Base-by-base conservation (phyloP, 2,329 filamentous ascomycete genomes). In the Alternaria tenuissima region DNA sequence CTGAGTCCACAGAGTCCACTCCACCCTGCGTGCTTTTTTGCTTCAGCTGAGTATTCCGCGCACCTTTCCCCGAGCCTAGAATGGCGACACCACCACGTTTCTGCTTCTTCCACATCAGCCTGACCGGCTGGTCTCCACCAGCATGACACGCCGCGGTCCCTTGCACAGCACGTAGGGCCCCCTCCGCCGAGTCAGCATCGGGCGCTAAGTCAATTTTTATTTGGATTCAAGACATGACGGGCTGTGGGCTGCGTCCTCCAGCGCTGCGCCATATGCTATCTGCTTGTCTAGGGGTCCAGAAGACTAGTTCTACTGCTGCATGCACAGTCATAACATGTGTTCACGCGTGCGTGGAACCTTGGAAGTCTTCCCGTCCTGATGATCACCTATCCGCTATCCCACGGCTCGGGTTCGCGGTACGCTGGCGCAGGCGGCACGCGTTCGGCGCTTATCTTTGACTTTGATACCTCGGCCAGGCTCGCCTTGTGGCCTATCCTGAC, bases 21-120 rank as follows among this genome's bases (percentile, higher is more conserved):
- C 38, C 36, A 38, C 49, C 49, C 16, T 52, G 49, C 36, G 8
- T 41, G 22, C 49, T 52, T 52, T 52, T 42, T 41, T 41, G 36
- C 49, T 28, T 41, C 49, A 52, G 16, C 49, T 52, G 49, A 3
- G 34, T 26, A 41, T 52, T 34, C 26, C 24, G 49, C 36, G 22
- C 49, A 41, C 8, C 34, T 30, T 34, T 7, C 34, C 9, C 36
- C 22, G 4, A 41, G 36, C 49, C 49, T 41, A 52, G 49, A 39
- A 30, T 28, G 7, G 34, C 49, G 16, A 41, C 34, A 41, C 49
- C 22, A 41, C 22, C 36, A 12, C 34, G 22, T 22, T 52, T 39
- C 20, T 52, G 32, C 22, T 52, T 26, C 36, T 41, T 9, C 24
- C 24, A 20, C 49, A 41, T 34, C 34, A 41, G 22, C 22, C 34